Evolutionary conservation across 441 rosid species (phyloP), one percentile per base, ranked within the genome.

Genomic region (Eugenia klotzschiana): DNA sequence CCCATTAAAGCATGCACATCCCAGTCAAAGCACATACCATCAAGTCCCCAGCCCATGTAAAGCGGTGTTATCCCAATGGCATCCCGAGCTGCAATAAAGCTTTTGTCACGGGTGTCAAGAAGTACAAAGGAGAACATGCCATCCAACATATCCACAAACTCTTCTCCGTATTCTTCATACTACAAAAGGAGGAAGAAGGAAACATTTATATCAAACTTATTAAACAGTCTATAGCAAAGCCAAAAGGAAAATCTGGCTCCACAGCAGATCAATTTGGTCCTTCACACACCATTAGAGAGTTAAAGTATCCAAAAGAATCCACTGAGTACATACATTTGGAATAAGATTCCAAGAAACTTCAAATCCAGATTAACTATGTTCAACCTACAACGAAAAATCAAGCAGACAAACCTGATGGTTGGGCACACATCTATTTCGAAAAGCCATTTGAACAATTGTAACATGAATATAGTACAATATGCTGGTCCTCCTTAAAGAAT

Each of bases 61-160:
- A 97, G 98, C 53, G 99, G 98, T 46, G 93, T 90, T 72, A 97
- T 91, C 72, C 99, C 99, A 84, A 97, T 91, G 80, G 98, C 94
- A 87, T 97, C 99, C 83, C 98, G 92, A 74, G 98, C 99, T 79
- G 98, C 99, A 86, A 96, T 94, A 87, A 92, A 97, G 88, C 94
- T 94, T 87, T 93, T 93, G 91, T 93, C 94, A 69, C 92, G 95
- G 18, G 97, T 93, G 85, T 97, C 96, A 79, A 94, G 98, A 82
- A 97, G 95, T 60, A 97, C 99, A 89, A 97, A 97, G 43, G 99
- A 95, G 91, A 97, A 97, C 99, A 97, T 96, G 79, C 99, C 99
- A 85, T 97, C 98, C 92, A 97, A 88, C 99, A 93, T 96, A 88
- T 88, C 88, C 81, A 94, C 91, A 87, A 96, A 96, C 77, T 93